These are phyloP conservation scores for Coemansia sp. DNA, from an alignment of 371 early-diverging fungal species.

Conservation along the genomic window DNA sequence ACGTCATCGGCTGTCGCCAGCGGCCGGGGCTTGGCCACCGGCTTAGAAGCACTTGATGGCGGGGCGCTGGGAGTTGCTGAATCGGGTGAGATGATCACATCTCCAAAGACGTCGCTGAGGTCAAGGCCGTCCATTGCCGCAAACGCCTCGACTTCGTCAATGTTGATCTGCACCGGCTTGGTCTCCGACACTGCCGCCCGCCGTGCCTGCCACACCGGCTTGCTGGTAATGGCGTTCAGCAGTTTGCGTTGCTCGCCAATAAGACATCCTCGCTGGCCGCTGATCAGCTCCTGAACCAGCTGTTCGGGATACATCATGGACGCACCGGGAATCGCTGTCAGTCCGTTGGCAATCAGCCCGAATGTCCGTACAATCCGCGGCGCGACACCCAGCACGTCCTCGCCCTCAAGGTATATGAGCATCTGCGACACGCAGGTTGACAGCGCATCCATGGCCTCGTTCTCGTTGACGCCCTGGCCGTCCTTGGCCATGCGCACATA, in stretches of 20 bases:
- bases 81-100: background rate
- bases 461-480: slow-evolving; percentile 27
- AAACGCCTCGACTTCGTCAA: slow-evolving; percentile 36
- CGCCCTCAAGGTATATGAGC: slow-evolving; percentile 28
- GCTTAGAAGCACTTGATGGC: background rate
- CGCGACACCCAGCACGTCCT: slow-evolving; percentile 23
- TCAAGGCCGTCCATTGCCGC: slow-evolving; percentile 23
- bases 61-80: background rate
- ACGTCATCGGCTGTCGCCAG: background rate
- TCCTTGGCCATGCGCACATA: slow-evolving; percentile 36
- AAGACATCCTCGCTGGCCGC: slow-evolving; percentile 20
- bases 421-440: slow-evolving; percentile 42
- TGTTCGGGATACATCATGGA: slow-evolving; percentile 42
- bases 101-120: slow-evolving; percentile 25
- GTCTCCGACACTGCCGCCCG: slow-evolving; percentile 17
- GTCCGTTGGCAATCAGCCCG: slow-evolving; percentile 38
- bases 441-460: slow-evolving; percentile 37
- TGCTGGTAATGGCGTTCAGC: slow-evolving; percentile 19
- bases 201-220: slow-evolving; percentile 36
- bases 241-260: slow-evolving; percentile 11
- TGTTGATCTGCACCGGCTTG: slow-evolving; percentile 37
- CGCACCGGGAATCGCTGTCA: slow-evolving; percentile 28
- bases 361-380: slow-evolving; percentile 27
- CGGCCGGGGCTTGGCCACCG: background rate
- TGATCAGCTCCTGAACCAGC: slow-evolving; percentile 25